Percentiles rank a stretch among this genome's conserved stretches.
These are phyloP conservation scores for Alternaria metachromatica DNA, from an alignment of 2,329 filamentous ascomycete species.

Conservation along the genomic window DNA sequence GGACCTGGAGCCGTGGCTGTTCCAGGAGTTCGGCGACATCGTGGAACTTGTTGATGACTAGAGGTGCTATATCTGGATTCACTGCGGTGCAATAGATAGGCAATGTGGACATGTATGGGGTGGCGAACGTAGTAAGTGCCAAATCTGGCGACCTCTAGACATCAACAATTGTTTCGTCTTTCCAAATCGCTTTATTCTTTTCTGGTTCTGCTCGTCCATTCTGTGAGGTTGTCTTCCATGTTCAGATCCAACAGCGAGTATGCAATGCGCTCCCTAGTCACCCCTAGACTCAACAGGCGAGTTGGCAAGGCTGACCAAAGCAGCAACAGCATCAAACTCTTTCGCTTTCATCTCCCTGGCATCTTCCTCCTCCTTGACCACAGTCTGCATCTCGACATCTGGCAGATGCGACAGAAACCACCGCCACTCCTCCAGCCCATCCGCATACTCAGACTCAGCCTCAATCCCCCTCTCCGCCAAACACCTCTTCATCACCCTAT, in stretches of 20 bases:
- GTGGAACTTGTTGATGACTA: slow-evolving; percentile 45
- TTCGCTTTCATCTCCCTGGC: neutral
- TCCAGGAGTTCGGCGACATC: slow-evolving; percentile 49
- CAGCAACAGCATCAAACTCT: slow-evolving; percentile 3
- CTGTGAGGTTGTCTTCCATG: neutral
- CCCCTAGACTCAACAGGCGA: neutral
- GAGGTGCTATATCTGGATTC: neutral
- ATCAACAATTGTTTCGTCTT: neutral
- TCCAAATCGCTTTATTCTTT: neutral
- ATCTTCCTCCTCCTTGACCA: neutral
- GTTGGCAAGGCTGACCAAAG: slow-evolving; percentile 3
- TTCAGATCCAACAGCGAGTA: neutral
- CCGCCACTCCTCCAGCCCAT: slow-evolving; percentile 11
- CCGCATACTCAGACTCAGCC: neutral
- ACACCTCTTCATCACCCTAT: slow-evolving; percentile 6
- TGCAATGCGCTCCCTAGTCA: neutral
- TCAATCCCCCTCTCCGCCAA: slow-evolving; percentile 6
- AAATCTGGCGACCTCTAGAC: no score
- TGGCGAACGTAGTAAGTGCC: no score
- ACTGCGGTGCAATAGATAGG: neutral
- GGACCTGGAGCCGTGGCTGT: slow-evolving; percentile 48
- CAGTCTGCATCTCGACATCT: neutral
- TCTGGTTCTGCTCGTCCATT: neutral
- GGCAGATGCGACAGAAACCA: slow-evolving; percentile 4
- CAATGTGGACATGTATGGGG: neutral